phyloP scores from a whole-genome alignment of 805 yeast species.

The Lipomyces yamadae region DNA sequence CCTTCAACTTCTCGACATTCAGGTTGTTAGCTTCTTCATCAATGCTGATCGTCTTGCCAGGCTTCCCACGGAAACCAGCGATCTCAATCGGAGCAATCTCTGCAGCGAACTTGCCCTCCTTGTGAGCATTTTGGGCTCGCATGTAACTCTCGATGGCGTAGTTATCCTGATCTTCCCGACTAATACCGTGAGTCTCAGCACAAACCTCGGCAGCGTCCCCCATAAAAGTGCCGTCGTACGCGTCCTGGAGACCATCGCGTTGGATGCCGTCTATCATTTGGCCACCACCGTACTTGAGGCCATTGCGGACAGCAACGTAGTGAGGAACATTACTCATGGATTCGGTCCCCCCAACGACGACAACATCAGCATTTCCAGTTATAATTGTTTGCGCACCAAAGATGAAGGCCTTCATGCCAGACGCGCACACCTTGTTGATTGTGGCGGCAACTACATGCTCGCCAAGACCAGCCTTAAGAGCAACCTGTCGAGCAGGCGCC shows the following conservation, averaged over 20 bases:
- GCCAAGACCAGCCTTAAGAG: conserved; percentile 82
- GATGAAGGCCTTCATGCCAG: conserved; percentile 88
- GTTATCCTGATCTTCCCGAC: conserved; percentile 88
- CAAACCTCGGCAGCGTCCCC: conserved; percentile 98
- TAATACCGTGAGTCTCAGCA: conserved; percentile 75
- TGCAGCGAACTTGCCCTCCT: conserved; percentile 74
- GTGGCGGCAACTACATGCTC: conserved; percentile 83
- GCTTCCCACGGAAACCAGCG: conserved; percentile 75
- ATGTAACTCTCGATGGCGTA: conserved; percentile 84
- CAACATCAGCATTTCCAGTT: conserved; percentile 67
- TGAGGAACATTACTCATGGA: conserved; percentile 94
- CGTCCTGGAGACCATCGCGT: conserved; percentile 92
- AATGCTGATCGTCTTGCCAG: conserved; percentile 66
- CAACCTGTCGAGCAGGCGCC: conserved; percentile 97
- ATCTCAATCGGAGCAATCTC: conserved; percentile 90
- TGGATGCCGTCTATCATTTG: conserved; percentile 83
- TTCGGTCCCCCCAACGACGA: conserved; percentile 95
- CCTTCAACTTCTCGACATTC: conserved; percentile 72
- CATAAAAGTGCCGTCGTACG: conserved; percentile 86
- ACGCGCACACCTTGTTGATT: conserved; percentile 93
- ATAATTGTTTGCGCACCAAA: conserved; percentile 83
- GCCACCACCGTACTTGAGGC: conserved; percentile 88
- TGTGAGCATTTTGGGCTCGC: conserved; percentile 82
- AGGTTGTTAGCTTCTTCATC: conserved; percentile 88
- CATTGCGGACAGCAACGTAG: conserved; percentile 79